These are phyloP conservation scores for Arabis alpina DNA, from an alignment of 345 rosid species.

Conservation along the genomic window DNA sequence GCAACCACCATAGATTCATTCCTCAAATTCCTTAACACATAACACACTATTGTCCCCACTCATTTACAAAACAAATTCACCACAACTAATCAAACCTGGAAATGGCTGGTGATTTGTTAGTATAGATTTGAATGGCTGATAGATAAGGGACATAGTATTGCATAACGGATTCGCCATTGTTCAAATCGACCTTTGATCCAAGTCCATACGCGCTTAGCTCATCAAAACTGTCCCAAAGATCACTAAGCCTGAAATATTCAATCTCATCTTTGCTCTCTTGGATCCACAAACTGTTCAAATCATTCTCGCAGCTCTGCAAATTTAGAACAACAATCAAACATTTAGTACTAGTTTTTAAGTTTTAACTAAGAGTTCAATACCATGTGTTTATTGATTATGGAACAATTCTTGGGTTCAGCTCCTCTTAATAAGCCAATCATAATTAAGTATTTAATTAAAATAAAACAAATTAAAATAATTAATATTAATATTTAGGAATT, in stretches of 20 bases:
- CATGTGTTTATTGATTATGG: conserved; percentile 21
- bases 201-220: conserved; percentile 84
- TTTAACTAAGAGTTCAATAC: too few species aligned
- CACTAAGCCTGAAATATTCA: conserved; percentile 61
- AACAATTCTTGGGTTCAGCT: too few species aligned
- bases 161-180: conserved; percentile 45
- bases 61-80: too few species aligned
- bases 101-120: conserved; percentile 46
- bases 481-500: too few species aligned
- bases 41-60: neutral
- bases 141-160: conserved; percentile 77
- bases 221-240: conserved; percentile 70
- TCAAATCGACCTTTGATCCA: conserved; percentile 46
- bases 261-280: conserved; percentile 52
- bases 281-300: conserved; percentile 60
- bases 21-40: neutral
- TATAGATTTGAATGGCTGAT: conserved; percentile 72
- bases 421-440: too few species aligned
- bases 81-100: conserved; percentile 49
- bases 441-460: too few species aligned
- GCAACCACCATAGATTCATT: conserved; percentile 20
- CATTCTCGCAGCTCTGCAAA: conserved; percentile 51
- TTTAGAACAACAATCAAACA: conserved; percentile 3
- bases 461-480: too few species aligned
- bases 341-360: too few species aligned